Conservation (phyloP, 345 rosid species). For the Pistacia vera region DNA sequence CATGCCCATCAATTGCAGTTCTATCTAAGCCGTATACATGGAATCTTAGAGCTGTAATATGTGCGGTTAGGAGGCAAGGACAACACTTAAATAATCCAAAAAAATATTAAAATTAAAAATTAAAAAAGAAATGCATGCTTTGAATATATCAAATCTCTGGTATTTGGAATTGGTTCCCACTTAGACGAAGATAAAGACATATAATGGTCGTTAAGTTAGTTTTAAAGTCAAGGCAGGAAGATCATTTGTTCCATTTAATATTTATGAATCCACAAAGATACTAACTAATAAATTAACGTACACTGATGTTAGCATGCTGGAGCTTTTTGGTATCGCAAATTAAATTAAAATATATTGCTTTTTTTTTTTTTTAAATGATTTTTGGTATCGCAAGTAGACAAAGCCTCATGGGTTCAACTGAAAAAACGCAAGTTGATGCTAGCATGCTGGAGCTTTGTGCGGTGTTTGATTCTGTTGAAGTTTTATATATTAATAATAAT, state of each 20-base stretch:
- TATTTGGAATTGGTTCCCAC: slow-evolving; percentile 13
- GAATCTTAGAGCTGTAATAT: slow-evolving; percentile 5
- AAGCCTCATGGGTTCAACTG: slow-evolving; percentile 6
- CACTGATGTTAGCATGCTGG: too few relatives aligned
- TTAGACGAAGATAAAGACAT: neutral
- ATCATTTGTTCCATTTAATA: neutral
- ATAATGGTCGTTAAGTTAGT: slow-evolving; percentile 32
- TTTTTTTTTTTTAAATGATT: too few relatives aligned
- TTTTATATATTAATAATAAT: neutral
- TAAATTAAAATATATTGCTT: too few relatives aligned
- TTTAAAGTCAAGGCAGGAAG: neutral
- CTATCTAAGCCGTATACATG: slow-evolving; percentile 3
- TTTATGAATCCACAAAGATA: slow-evolving; percentile 5
- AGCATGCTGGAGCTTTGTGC: neutral
- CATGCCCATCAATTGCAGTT: slow-evolving; percentile 3
- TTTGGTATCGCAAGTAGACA: slow-evolving; percentile 16
- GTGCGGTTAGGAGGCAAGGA: neutral
- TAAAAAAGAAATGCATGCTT: neutral
- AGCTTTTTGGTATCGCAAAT: too few relatives aligned
- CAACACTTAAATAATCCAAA: neutral
- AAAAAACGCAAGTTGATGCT: slow-evolving; percentile 15
- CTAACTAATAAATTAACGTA: neutral
- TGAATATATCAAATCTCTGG: neutral
- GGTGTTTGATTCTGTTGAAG: neutral
- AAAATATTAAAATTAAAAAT: neutral